phyloP scores from a whole-genome alignment of 352 stramenopile species.

The Pythium dissotocum region DNA sequence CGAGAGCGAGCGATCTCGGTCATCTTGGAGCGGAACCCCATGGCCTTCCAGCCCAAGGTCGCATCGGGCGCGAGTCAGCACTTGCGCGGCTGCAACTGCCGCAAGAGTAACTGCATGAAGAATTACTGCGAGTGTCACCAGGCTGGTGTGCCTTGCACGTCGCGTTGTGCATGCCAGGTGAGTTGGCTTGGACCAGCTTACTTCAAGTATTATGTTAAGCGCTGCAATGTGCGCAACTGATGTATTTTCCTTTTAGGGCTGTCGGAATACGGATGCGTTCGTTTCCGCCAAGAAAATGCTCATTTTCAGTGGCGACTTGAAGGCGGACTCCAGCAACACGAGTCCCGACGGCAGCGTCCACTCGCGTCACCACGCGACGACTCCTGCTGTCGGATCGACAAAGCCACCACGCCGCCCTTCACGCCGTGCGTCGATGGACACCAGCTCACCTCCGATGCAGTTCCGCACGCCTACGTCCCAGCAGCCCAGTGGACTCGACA shows the following conservation, averaged over 20 bases:
- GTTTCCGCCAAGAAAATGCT: constrained; percentile 73
- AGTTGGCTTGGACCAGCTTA: not conserved
- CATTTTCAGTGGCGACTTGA: constrained; percentile 38
- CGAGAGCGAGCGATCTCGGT: constrained; percentile 77
- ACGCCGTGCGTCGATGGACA: constrained; percentile 31
- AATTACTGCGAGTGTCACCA: constrained; percentile 98
- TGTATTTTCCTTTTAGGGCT: constrained; percentile 20
- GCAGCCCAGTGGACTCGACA: constrained; percentile 39
- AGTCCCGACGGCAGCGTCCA: constrained; percentile 19
- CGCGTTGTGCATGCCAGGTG: constrained; percentile 81
- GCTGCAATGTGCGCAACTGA: not conserved
- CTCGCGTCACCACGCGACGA: constrained; percentile 7
- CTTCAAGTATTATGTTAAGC: not conserved
- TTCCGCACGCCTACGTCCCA: constrained; percentile 14
- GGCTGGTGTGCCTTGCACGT: constrained; percentile 80
- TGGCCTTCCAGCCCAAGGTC: constrained; percentile 95
- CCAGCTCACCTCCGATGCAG: constrained; percentile 8
- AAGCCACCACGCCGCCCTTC: constrained; percentile 28
- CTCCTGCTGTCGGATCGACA: constrained; percentile 5
- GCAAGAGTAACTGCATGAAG: constrained; percentile 96
- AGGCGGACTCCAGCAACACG: not conserved
- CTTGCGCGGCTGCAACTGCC: constrained; percentile 94
- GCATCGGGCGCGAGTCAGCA: constrained; percentile 78
- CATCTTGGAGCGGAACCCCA: constrained; percentile 92
- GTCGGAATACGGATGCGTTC: constrained; percentile 68